Evolutionary conservation across 1,284 basidiomycete genomes (phyloP).

Genomic region (Schizophyllum amplum): DNA sequence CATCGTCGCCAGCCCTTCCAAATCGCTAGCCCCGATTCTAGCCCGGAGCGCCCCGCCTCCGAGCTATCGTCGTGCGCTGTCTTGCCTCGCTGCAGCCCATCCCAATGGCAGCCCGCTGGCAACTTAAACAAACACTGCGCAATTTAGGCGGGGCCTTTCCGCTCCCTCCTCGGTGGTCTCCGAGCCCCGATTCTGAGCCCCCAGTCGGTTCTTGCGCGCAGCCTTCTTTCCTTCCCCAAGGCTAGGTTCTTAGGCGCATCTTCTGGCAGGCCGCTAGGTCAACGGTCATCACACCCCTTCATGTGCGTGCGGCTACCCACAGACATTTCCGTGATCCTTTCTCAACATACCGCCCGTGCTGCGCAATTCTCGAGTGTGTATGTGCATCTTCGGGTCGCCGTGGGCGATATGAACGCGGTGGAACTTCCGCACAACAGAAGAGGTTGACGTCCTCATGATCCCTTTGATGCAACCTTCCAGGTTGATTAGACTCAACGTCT

Average conservation of each 20-base stretch:
- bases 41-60: neutral
- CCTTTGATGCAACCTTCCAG: no score
- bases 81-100: neutral
- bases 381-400: neutral
- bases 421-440: neutral
- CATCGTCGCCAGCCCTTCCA: neutral
- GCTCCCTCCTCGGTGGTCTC: neutral
- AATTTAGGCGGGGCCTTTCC: neutral
- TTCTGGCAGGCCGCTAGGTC: neutral
- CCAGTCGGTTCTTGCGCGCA: neutral
- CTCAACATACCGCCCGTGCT: neutral
- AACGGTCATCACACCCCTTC: neutral
- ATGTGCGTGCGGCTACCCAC: neutral
- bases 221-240: neutral
- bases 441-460: no score
- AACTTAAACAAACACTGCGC: no score
- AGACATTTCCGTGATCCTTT: neutral
- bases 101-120: neutral
- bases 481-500: no score
- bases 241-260: neutral
- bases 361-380: neutral
- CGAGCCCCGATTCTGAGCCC: no score
- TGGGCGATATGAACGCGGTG: no score
- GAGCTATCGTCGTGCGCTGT: neutral
- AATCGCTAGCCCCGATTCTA: neutral